Evolutionary conservation across 306 rosid genomes (phyloP).

Genomic region (Styphnolobium japonicum): DNA sequence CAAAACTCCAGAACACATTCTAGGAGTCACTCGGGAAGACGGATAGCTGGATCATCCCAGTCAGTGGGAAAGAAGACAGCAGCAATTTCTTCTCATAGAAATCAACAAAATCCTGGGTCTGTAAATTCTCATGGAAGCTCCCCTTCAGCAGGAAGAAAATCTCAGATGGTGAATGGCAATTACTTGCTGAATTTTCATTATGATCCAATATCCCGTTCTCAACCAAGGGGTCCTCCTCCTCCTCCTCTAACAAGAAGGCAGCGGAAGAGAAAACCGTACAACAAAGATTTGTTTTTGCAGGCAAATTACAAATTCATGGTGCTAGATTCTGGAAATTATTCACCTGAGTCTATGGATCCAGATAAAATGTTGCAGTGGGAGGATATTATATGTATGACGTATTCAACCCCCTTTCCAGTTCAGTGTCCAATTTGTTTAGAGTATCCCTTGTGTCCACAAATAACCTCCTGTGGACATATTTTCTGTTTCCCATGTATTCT

Average conservation of each 20-base stretch:
- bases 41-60: slow-evolving; percentile 41
- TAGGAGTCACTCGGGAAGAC: slow-evolving; percentile 49
- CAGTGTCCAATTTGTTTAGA: slow-evolving; percentile 99
- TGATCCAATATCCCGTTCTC: slow-evolving; percentile 82
- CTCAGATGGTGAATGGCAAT: slow-evolving; percentile 73
- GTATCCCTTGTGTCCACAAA: slow-evolving; percentile 86
- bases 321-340: slow-evolving; percentile 70
- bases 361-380: slow-evolving; percentile 97
- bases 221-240: slow-evolving; percentile 77
- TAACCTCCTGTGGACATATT: slow-evolving; percentile 94
- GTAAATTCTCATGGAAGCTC: slow-evolving; percentile 54
- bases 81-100: slow-evolving; percentile 36
- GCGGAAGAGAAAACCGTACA: slow-evolving; percentile 74
- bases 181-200: slow-evolving; percentile 91
- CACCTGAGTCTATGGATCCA: slow-evolving; percentile 72
- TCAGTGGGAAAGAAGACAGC: slow-evolving; percentile 44
- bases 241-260: slow-evolving; percentile 77
- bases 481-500: slow-evolving; percentile 95
- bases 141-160: slow-evolving; percentile 55
- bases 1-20: slow-evolving; percentile 41
- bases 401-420: slow-evolving; percentile 67
- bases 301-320: slow-evolving; percentile 91
- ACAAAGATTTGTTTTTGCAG: slow-evolving; percentile 90
- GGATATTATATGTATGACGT: slow-evolving; percentile 79
- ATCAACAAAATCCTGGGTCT: slow-evolving; percentile 38